Percentiles rank a stretch among this genome's conserved stretches.
Conservation (phyloP, 1,284 basidiomycete species). For the Apiotrichum veenhuisii region DNA sequence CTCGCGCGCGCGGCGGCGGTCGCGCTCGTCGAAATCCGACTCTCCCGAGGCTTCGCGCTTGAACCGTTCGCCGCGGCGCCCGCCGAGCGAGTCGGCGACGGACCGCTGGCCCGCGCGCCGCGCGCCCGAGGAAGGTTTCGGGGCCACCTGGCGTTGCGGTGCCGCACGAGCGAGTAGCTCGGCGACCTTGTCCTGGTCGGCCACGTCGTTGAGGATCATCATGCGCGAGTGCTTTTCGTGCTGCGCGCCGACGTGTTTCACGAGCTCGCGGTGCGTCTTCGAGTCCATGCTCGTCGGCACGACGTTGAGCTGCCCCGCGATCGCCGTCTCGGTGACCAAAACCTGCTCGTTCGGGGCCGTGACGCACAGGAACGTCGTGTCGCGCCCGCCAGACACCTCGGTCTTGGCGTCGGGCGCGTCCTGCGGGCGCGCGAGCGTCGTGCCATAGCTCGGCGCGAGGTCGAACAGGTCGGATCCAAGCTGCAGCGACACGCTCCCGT, state of each 20-base stretch:
- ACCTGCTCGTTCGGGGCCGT: constrained; percentile 29
- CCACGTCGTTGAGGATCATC: constrained; percentile 41
- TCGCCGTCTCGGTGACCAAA: constrained; percentile 37
- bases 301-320: constrained; percentile 41
- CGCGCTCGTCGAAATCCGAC: constrained; percentile 4
- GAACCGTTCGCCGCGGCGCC: constrained; percentile 4
- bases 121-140: neutral
- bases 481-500: constrained; percentile 46
- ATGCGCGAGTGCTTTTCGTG: constrained; percentile 44
- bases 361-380: constrained; percentile 35
- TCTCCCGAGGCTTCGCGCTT: constrained; percentile 20
- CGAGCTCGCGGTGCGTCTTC: constrained; percentile 45
- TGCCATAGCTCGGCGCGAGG: constrained; percentile 39
- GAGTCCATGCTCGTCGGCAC: constrained; percentile 40
- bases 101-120: constrained; percentile 1
- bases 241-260: constrained; percentile 42
- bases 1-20: constrained; percentile 7
- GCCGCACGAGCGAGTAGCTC: constrained; percentile 28
- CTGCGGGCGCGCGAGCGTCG: constrained; percentile 24
- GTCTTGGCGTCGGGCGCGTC: neutral
- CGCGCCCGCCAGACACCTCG: neutral
- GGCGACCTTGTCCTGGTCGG: constrained; percentile 27
- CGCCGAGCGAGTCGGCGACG: constrained; percentile 8
- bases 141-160: constrained; percentile 17
- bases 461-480: constrained; percentile 48